Conservation (phyloP, 306 rosid genomes). For the Alnus glutinosa region DNA sequence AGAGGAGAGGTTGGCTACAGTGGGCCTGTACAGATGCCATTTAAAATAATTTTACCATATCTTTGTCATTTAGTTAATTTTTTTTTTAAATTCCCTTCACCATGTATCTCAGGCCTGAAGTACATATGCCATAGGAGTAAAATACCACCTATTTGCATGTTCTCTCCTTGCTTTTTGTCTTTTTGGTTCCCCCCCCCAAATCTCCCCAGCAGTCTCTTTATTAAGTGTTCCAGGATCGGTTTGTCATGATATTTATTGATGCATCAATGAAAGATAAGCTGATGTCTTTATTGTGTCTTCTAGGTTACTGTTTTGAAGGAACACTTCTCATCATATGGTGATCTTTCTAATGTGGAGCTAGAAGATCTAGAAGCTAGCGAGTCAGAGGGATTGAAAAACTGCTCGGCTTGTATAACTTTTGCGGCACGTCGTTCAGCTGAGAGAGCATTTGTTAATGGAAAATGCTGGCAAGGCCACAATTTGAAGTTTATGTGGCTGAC, state of each 20-base stretch:
- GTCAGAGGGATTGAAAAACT: slow-evolving; percentile 46
- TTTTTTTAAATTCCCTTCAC: background rate
- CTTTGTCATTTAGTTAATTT: background rate
- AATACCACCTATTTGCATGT: background rate
- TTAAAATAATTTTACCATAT: background rate
- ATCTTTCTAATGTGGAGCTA: slow-evolving; percentile 57
- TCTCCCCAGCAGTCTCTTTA: no score
- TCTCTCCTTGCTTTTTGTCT: no score
- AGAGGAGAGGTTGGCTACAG: background rate
- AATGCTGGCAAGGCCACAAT: slow-evolving; percentile 72
- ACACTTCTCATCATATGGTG: slow-evolving; percentile 73
- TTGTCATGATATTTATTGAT: background rate
- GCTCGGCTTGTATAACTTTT: slow-evolving; percentile 47
- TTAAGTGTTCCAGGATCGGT: background rate
- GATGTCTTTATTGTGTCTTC: slow-evolving; percentile 21
- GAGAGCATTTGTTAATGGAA: slow-evolving; percentile 65
- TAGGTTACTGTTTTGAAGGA: slow-evolving; percentile 74
- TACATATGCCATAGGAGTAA: background rate
- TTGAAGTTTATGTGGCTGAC: slow-evolving; percentile 69
- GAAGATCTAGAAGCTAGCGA: slow-evolving; percentile 47
- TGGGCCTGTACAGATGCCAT: background rate
- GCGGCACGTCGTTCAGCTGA: slow-evolving; percentile 71
- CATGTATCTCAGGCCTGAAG: background rate
- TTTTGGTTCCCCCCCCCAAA: no score
- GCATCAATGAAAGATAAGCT: slow-evolving; percentile 16